Evolutionary conservation across 805 yeast species (phyloP), one percentile per base, ranked within the genome.

Genomic region (Kluyveromyces wickerhamii): DNA sequence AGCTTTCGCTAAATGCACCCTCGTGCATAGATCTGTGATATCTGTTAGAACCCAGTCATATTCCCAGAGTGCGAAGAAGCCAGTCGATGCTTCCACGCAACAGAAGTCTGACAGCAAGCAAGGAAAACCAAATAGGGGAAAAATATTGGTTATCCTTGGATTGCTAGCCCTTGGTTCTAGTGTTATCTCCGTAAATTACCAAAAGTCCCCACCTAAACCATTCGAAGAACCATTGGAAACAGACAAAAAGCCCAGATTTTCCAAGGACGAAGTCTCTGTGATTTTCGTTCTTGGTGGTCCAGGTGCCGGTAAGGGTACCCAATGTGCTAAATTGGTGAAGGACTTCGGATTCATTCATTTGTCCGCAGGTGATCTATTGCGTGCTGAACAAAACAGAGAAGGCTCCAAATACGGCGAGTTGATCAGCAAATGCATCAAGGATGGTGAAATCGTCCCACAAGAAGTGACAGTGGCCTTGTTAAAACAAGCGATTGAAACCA

Each of bases 291-390:
- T 89, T 21, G 98, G 98, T 28, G 97, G 97, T 3, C 97, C 97
- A 4, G 97, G 97, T 14, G 84, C 95, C 19, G 97, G 98, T 28
- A 92, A 92, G 57, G 97, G 98, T 38, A 89, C 98, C 1, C 98
- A 89, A 62, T 85, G 96, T 66, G 80, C 79, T 21, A 83, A 76
- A 52, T 69, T 89, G 37, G 96, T 89, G 28, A 62, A 71, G 14
- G 84, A 87, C 48, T 81, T 74, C 55, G 77, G 79, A 12, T 92
- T 88, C 59, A 79, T 81, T 21, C 98, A 89, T 56, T 65, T 89
- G 28, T 78, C 94, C 24, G 98, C 98, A n/a, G 98, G 98, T 31
- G 98, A 89, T 57, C 71, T 92, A 47, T 69, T 89, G 47, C 74
- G 98, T 51, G 95, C 87, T 7, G 98, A 89, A 60, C 96, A 92